Conservation (phyloP, 1,139 yeast species). For the Dujonia santamariae region DNA sequence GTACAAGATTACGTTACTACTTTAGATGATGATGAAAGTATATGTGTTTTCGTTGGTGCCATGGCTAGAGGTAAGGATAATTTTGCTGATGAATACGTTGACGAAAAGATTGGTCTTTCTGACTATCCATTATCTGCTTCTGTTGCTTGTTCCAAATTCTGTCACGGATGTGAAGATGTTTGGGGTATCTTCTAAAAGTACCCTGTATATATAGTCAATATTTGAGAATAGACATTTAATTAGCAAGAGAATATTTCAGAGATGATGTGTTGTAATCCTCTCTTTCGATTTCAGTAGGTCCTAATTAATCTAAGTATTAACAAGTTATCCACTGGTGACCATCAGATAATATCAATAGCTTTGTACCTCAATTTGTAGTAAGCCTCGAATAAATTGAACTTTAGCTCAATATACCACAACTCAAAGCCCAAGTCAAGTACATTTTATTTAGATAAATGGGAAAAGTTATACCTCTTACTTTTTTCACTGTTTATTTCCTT, state of each 20-base stretch:
- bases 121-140: constrained; percentile 96
- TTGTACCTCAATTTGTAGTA: too few relatives aligned
- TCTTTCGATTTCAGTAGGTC: too few relatives aligned
- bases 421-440: too few relatives aligned
- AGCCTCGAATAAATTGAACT: too few relatives aligned
- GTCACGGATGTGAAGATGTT: constrained; percentile 98
- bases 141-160: constrained; percentile 96
- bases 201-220: neutral
- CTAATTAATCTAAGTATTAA: too few relatives aligned
- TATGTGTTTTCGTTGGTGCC: constrained; percentile 97
- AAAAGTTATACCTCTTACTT: too few relatives aligned
- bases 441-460: too few relatives aligned
- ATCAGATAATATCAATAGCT: too few relatives aligned
- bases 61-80: constrained; percentile 98
- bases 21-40: constrained; percentile 83
- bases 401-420: too few relatives aligned
- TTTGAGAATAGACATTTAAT: neutral
- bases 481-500: too few relatives aligned
- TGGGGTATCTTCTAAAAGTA: constrained; percentile 64
- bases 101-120: constrained; percentile 93
- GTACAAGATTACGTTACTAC: constrained; percentile 86
- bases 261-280: too few relatives aligned
- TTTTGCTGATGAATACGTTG: constrained; percentile 95
- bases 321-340: too few relatives aligned
- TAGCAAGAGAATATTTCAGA: neutral